These are phyloP conservation scores for Verticillium dahliae DNA, from an alignment of 2,329 filamentous ascomycete genomes.

Conservation along the genomic window DNA sequence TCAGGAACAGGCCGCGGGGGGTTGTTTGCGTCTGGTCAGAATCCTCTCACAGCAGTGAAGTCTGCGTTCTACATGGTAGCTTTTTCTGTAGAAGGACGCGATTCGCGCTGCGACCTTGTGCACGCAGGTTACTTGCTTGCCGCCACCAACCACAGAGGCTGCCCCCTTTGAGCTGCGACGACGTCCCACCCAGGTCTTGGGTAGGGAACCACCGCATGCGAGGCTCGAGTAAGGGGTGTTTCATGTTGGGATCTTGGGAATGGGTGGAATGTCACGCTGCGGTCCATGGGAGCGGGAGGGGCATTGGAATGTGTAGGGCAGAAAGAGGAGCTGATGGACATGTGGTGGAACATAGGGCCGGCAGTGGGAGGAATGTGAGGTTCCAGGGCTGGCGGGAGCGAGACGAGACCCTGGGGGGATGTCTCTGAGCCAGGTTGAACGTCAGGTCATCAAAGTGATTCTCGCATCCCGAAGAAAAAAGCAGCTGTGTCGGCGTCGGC, in stretches of 20 bases:
- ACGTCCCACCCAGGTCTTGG: background rate
- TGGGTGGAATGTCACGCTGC: background rate
- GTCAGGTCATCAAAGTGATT: background rate
- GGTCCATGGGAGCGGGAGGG: background rate
- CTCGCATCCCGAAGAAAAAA: no score
- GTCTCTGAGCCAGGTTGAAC: conserved; percentile 1
- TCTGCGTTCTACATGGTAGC: no score
- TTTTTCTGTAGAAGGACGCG: background rate
- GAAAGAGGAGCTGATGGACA: background rate
- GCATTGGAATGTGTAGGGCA: background rate
- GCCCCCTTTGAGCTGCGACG: background rate
- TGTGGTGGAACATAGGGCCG: background rate
- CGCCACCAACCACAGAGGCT: background rate
- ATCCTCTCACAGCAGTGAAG: no score
- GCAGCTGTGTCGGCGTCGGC: no score
- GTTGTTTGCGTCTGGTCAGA: no score
- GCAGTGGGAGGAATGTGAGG: background rate
- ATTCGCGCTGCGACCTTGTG: background rate
- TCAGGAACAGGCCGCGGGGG: no score
- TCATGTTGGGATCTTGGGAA: background rate
- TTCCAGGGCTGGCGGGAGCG: background rate
- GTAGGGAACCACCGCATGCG: background rate
- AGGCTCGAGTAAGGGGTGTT: background rate
- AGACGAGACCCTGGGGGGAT: background rate
- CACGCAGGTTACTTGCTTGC: background rate